Evolutionary conservation across 768 basidiomycete genomes (phyloP).

Genomic region (Russula foetens): DNA sequence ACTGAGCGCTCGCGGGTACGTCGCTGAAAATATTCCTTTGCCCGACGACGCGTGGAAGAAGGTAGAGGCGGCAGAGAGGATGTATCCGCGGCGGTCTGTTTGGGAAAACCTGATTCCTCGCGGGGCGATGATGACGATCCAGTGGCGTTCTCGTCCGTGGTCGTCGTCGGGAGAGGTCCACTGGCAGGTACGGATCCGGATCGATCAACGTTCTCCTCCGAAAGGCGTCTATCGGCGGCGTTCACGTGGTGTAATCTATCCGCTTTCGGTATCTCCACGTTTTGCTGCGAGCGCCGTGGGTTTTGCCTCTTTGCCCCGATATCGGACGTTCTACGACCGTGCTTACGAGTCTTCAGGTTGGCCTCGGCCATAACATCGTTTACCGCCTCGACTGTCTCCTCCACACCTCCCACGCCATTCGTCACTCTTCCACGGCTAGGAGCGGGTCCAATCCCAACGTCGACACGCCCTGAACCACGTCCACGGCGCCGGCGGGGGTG

Average conservation of each 20-base stretch:
- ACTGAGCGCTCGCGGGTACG: conserved; percentile 17
- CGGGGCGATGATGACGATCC: neutral
- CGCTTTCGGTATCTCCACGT: neutral
- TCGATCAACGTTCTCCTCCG: neutral
- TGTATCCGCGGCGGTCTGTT: neutral
- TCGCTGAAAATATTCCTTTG: conserved; percentile 18
- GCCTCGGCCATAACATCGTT: neutral
- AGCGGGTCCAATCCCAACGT: neutral
- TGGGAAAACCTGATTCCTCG: neutral
- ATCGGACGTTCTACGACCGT: neutral
- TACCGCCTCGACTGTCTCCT: neutral
- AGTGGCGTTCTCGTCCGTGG: neutral
- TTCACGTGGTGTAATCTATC: neutral
- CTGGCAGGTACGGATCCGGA: neutral
- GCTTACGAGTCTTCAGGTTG: neutral
- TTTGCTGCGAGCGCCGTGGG: neutral
- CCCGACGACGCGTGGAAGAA: conserved; percentile 11
- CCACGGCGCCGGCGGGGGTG: neutral
- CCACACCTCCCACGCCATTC: neutral
- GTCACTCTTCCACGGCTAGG: neutral
- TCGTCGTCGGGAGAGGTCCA: too few species aligned
- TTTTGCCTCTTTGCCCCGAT: neutral
- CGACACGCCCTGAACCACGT: neutral
- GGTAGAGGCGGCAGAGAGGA: conserved; percentile 9
- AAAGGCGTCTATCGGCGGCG: neutral